These are phyloP conservation scores for Exophiala bonariae DNA, from an alignment of 2,329 filamentous ascomycete species.

Conservation along the genomic window DNA sequence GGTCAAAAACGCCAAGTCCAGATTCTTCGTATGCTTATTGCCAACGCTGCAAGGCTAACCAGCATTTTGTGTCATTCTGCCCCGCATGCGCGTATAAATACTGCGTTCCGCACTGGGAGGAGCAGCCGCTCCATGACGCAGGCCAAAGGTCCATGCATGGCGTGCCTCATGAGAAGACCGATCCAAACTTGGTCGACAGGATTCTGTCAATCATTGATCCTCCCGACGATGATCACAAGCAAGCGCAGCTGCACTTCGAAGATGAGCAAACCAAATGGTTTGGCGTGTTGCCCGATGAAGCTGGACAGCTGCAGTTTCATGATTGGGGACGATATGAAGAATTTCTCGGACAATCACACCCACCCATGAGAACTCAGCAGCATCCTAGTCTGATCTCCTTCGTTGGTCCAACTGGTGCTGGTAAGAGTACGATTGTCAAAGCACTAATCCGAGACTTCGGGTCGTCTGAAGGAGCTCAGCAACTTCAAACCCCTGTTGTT, in stretches of 20 bases:
- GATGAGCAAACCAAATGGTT: conserved; percentile 43
- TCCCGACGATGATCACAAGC: neutral
- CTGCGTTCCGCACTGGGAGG: neutral
- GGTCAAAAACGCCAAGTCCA: too few relatives aligned
- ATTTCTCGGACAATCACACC: conserved; percentile 38
- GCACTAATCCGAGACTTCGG: conserved; percentile 43
- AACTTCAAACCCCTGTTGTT: conserved; percentile 42
- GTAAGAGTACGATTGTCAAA: conserved; percentile 53
- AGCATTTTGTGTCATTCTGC: neutral
- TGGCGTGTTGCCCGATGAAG: conserved; percentile 29
- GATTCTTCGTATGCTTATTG: too few relatives aligned
- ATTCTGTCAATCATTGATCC: neutral
- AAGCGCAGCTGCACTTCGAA: conserved; percentile 33
- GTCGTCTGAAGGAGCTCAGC: conserved; percentile 33
- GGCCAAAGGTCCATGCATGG: neutral
- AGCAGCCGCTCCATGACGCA: neutral
- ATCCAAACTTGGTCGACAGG: neutral
- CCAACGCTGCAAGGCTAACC: too few relatives aligned
- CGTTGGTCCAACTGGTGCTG: conserved; percentile 47
- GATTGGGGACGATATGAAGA: conserved; percentile 47
- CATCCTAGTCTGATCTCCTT: conserved; percentile 46
- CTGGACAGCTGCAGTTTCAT: conserved; percentile 35
- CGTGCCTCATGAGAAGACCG: neutral
- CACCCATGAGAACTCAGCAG: conserved; percentile 21
- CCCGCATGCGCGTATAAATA: neutral